Base-by-base conservation (phyloP, 352 stramenopile genomes). In the Blastocystis sp. region DNA sequence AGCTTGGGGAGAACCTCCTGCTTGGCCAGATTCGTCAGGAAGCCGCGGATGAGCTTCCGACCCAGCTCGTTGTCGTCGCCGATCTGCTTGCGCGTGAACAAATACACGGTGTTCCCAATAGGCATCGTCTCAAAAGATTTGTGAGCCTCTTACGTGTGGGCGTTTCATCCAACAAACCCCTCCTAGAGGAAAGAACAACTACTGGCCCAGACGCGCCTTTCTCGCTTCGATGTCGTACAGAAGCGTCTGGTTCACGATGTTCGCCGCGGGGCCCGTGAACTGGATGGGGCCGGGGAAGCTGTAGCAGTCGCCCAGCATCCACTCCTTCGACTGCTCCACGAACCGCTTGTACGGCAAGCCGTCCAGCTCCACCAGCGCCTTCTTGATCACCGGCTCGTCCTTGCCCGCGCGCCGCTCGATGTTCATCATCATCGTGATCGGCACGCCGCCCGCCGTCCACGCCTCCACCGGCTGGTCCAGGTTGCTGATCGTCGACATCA, bases 351-450 rank as follows among this genome's bases (percentile, higher is more conserved):
- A 92, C n/a, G 90, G 90, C 41, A 65, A 64, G 19, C 90, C 90
- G 28, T 92, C 88, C 11, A 92, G 74, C 52, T 92, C 89, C 40
- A 92, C 90, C 17, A 92, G 79, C 14, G 90, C 90, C 84, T 92
- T 92, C 53, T 80, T 90, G 76, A 92, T 92, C 21, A 92, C 90
- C 14, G 90, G 90, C 71, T 92, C 91, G 80, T 90, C 81, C 71
- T 92, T 91, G 53, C 90, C 90, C 45, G 89, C 89, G 40, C 90
- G 62, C 21, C 82, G 61, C 87, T 92, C 90, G 76, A 92, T 92
- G 82, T 91, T 90, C 62, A 91, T 91, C 90, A 92, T 92, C 81
- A 90, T 91, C 65, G 90, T 92, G 62, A 92, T 86, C 28, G 90
- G 90, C 53, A 91, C 88, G 59, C 90, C 90, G 48, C 90, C 90